Evolutionary conservation across 2,329 filamentous ascomycete species (phyloP).

Genomic region (Monilinia polystroma): DNA sequence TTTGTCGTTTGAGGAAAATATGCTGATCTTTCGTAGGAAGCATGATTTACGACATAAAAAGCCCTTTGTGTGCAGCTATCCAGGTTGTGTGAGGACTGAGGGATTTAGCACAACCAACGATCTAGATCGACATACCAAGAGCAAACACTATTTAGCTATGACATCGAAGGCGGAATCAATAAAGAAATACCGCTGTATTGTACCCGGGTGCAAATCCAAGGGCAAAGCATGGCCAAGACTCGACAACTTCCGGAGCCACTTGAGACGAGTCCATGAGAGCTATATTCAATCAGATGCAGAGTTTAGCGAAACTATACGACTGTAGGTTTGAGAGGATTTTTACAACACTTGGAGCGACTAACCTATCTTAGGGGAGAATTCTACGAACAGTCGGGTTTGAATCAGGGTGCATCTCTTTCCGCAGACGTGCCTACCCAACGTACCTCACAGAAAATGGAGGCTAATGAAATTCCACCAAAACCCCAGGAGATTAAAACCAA

Average conservation of each 20-base stretch:
- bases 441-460: slow-evolving; percentile 12
- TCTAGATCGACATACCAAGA: slow-evolving; percentile 73
- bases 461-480: slow-evolving; percentile 9
- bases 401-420: slow-evolving; percentile 21
- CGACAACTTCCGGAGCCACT: slow-evolving; percentile 85
- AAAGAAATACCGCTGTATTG: slow-evolving; percentile 60
- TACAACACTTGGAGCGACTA: not conserved
- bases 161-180: slow-evolving; percentile 45
- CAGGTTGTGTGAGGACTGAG: slow-evolving; percentile 55
- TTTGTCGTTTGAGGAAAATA: slow-evolving; percentile 25
- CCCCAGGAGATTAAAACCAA: slow-evolving; percentile 18
- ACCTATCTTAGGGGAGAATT: slow-evolving; percentile 30
- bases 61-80: slow-evolving; percentile 59
- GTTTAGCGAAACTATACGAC: slow-evolving; percentile 46
- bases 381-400: slow-evolving; percentile 25
- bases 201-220: slow-evolving; percentile 55
- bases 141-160: slow-evolving; percentile 59
- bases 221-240: slow-evolving; percentile 74
- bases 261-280: slow-evolving; percentile 63
- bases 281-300: slow-evolving; percentile 41
- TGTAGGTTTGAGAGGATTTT: slow-evolving; percentile 41
- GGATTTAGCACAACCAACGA: slow-evolving; percentile 83
- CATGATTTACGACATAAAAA: slow-evolving; percentile 70
- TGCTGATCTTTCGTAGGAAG: slow-evolving; percentile 56
- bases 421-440: slow-evolving; percentile 16